Conservation (phyloP, 1,284 basidiomycete species). For the Fomes fomentarius region DNA sequence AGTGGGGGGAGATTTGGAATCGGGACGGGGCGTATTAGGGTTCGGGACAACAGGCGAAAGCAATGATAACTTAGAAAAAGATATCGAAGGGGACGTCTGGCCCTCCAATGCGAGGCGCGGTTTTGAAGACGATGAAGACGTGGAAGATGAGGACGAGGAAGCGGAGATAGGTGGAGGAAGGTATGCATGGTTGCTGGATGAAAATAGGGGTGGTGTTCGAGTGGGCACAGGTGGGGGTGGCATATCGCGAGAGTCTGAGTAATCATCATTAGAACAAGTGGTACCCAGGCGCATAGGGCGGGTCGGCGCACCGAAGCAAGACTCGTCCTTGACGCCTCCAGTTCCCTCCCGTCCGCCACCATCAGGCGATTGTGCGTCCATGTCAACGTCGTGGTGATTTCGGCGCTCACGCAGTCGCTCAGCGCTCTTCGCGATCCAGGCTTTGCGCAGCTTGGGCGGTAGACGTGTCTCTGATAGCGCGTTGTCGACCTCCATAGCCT, state of each 20-base stretch:
- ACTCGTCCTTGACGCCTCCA: constrained; percentile 20
- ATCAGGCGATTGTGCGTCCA: neutral
- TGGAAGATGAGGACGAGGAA: constrained; percentile 29
- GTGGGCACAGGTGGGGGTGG: constrained; percentile 49
- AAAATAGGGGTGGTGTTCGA: constrained; percentile 38
- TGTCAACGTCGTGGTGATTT: neutral
- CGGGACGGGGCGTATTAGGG: neutral
- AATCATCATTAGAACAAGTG: no score
- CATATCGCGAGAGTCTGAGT: constrained; percentile 42
- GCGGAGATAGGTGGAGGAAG: constrained; percentile 33
- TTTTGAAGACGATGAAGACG: constrained; percentile 16
- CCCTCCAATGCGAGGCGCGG: constrained; percentile 12
- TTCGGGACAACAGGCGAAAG: constrained; percentile 32
- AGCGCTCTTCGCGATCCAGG: constrained; percentile 42
- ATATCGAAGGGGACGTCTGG: constrained; percentile 37
- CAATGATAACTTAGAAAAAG: constrained; percentile 43
- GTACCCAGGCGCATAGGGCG: no score
- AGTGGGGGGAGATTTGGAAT: neutral
- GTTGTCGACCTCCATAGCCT: constrained; percentile 23
- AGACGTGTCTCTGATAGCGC: constrained; percentile 44
- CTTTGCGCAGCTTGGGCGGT: constrained; percentile 69
- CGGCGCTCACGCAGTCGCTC: constrained; percentile 32
- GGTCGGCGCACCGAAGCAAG: constrained; percentile 17
- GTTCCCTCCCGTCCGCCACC: neutral
- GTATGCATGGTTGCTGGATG: constrained; percentile 28